These are phyloP conservation scores for Alternaria sp. DNA, from an alignment of 2,329 filamentous ascomycete genomes.

Conservation along the genomic window DNA sequence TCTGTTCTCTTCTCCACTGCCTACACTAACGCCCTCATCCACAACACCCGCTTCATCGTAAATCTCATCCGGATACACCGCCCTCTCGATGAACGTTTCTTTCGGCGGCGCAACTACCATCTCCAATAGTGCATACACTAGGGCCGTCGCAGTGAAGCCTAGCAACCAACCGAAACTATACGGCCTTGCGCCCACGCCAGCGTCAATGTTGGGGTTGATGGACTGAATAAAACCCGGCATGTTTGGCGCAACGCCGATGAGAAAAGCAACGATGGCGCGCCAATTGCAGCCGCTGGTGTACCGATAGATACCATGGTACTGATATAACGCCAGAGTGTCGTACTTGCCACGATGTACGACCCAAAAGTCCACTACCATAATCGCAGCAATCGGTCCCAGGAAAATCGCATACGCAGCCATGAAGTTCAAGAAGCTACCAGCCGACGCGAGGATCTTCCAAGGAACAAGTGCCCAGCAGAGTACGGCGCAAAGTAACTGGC, in stretches of 20 bases:
- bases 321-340: slow-evolving; percentile 63
- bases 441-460: slow-evolving; percentile 58
- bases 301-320: slow-evolving; percentile 59
- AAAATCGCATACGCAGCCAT: slow-evolving; percentile 74
- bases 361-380: slow-evolving; percentile 70
- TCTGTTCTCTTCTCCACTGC: slow-evolving; percentile 31
- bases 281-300: slow-evolving; percentile 67
- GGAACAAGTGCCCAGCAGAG: slow-evolving; percentile 57
- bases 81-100: slow-evolving; percentile 59
- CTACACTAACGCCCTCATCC: slow-evolving; percentile 41
- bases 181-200: slow-evolving; percentile 61
- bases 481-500: slow-evolving; percentile 57
- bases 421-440: slow-evolving; percentile 62
- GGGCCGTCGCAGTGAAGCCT: slow-evolving; percentile 65
- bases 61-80: slow-evolving; percentile 52
- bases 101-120: slow-evolving; percentile 57
- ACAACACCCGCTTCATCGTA: slow-evolving; percentile 44
- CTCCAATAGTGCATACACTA: slow-evolving; percentile 65
- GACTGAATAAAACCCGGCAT: slow-evolving; percentile 64
- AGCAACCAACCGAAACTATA: slow-evolving; percentile 74
- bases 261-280: slow-evolving; percentile 66
- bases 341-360: slow-evolving; percentile 61
- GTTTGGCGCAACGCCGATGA: slow-evolving; percentile 65
- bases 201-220: slow-evolving; percentile 52
- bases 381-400: slow-evolving; percentile 69